Evolutionary conservation across 192 early-diverging fungal genomes (phyloP).

Genomic region (Lunasporangiospora selenospora): DNA sequence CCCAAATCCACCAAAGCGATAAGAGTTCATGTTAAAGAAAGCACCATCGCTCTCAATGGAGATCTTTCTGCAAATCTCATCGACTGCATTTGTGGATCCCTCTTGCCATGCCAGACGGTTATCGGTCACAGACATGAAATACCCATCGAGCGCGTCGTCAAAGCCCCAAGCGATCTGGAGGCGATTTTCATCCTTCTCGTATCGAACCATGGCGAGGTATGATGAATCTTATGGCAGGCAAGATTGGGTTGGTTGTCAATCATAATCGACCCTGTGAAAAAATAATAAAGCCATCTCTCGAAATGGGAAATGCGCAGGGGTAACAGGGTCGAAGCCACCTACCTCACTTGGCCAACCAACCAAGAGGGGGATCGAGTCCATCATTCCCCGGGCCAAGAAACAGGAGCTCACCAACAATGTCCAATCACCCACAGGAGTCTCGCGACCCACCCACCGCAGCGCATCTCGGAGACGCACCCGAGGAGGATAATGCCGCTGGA

Average conservation of each 20-base stretch:
- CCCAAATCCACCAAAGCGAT: slow-evolving; percentile 15
- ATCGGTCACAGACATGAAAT: slow-evolving; percentile 17
- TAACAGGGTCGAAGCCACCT: too few species aligned
- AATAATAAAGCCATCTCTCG: too few species aligned
- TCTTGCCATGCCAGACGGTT: slow-evolving; percentile 8
- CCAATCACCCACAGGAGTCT: slow-evolving; percentile 18
- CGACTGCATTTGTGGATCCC: slow-evolving; percentile 1
- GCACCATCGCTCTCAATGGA: background rate
- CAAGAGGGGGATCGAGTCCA: too few species aligned
- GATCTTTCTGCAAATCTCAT: slow-evolving; percentile 3
- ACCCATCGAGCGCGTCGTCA: slow-evolving; percentile 4
- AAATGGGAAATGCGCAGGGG: too few species aligned
- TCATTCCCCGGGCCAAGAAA: too few species aligned
- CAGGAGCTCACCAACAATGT: too few species aligned
- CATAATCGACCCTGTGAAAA: too few species aligned
- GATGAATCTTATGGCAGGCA: too few species aligned
- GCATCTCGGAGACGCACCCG: slow-evolving; percentile 14
- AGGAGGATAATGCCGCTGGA: slow-evolving; percentile 30
- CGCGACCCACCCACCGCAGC: slow-evolving; percentile 33
- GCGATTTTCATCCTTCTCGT: background rate
- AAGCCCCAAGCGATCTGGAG: slow-evolving; percentile 17
- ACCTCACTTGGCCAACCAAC: too few species aligned
- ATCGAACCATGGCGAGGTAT: slow-evolving; percentile 30
- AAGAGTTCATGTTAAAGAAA: slow-evolving; percentile 20
- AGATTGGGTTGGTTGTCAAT: too few species aligned